phyloP scores from a whole-genome alignment of 208 protist genomes.

The Trypanosoma vivax region DNA sequence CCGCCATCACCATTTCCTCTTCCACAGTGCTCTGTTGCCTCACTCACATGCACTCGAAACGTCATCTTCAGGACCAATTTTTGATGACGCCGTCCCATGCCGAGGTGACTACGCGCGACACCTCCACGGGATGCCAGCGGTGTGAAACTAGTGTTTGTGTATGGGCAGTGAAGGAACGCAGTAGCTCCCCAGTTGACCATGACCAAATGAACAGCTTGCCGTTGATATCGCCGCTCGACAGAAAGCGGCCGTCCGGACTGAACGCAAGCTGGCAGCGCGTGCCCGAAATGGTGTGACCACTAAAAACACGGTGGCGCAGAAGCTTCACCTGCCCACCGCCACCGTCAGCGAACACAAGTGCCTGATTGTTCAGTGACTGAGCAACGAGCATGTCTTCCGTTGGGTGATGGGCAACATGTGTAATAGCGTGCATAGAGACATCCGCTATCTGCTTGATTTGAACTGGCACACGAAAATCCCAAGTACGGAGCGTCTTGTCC shows the following conservation, averaged over 20 bases:
- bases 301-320: slow-evolving; percentile 82
- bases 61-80: slow-evolving; percentile 65
- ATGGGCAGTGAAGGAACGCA: slow-evolving; percentile 83
- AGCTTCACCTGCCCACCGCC: slow-evolving; percentile 77
- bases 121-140: slow-evolving; percentile 92
- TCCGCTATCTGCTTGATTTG: slow-evolving; percentile 96
- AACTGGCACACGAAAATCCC: slow-evolving; percentile 95
- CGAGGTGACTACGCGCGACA: slow-evolving; percentile 85
- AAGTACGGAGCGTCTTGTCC: slow-evolving; percentile 95
- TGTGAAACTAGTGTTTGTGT: slow-evolving; percentile 83
- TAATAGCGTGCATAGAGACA: slow-evolving; percentile 90
- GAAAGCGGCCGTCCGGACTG: slow-evolving; percentile 88
- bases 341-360: slow-evolving; percentile 84
- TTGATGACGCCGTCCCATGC: slow-evolving; percentile 93
- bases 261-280: slow-evolving; percentile 91
- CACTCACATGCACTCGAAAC: not conserved
- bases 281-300: slow-evolving; percentile 90
- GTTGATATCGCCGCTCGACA: slow-evolving; percentile 86
- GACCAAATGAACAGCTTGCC: slow-evolving; percentile 94
- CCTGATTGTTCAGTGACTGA: slow-evolving; percentile 95
- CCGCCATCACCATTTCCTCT: too few species aligned
- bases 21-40: not conserved
- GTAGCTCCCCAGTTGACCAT: slow-evolving; percentile 82
- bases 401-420: slow-evolving; percentile 85
- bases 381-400: slow-evolving; percentile 85